A percentile compares a stretch with the other conserved stretches of the same genome.
phyloP scores from a whole-genome alignment of 164 flowering plant species.

The Dillenia turbinata region DNA sequence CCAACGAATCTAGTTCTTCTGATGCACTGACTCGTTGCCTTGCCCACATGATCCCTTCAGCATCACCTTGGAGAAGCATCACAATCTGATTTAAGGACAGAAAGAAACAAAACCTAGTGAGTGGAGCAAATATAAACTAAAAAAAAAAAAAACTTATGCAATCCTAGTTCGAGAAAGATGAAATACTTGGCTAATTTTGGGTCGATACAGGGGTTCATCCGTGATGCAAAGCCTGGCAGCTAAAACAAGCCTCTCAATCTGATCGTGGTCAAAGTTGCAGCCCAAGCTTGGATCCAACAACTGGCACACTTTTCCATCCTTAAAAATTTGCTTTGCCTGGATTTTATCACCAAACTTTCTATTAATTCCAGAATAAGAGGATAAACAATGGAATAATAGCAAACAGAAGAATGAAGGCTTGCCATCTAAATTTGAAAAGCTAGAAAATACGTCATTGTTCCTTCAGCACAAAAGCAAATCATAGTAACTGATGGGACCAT shows the following conservation, averaged over 20 bases:
- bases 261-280: slow-evolving; percentile 41
- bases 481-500: no score
- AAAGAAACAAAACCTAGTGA: background rate
- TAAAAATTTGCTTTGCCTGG: slow-evolving; percentile 79
- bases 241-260: slow-evolving; percentile 70
- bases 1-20: slow-evolving; percentile 45
- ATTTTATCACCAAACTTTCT: slow-evolving; percentile 4
- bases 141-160: no score
- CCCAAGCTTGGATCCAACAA: slow-evolving; percentile 68
- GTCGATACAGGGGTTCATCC: slow-evolving; percentile 70
- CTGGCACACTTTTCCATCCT: slow-evolving; percentile 43
- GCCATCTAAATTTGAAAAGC: no score
- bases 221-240: slow-evolving; percentile 82
- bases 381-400: no score
- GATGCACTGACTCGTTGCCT: slow-evolving; percentile 45
- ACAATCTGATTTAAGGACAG: slow-evolving; percentile 41
- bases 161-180: background rate
- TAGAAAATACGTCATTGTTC: no score
- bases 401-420: no score
- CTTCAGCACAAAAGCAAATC: no score
- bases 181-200: slow-evolving; percentile 72
- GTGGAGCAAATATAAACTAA: no score
- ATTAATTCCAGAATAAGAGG: no score
- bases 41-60: slow-evolving; percentile 66
- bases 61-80: slow-evolving; percentile 88